Evolutionary conservation across 2,329 filamentous ascomycete genomes (phyloP), one percentile per base, ranked within the genome.

Genomic region (Diplodia mutila): DNA sequence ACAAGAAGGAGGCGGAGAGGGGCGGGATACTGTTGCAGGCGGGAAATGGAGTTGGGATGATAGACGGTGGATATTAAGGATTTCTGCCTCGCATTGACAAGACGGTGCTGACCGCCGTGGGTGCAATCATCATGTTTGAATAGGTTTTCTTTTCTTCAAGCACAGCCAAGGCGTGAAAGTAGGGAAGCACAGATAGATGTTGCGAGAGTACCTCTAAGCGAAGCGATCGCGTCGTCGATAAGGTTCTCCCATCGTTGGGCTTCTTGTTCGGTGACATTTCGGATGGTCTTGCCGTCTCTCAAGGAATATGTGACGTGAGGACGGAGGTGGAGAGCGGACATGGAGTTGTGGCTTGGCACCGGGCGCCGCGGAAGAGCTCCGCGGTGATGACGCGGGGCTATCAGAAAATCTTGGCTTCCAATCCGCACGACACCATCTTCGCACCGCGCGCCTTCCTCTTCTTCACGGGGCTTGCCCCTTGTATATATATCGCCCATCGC

Each of bases 41-140:
- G 34, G 21, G 34, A 9, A 59, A 3, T 18, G 59, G 46, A 51
- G 27, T 63, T 51, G 42, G 39, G 23, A 61, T 32, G 57, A 63
- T 63, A 63, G 59, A 63, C 27, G 59, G 59, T 48, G 59, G 42
- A 23, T 12, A 63, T 51, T 21, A 51, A 29, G 42, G 59, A 63
- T 63, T 61, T 61, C 49, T 46, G 37, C 34, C 49, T 12, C 34
- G n/a, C 29, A 23, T 37, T 39, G 53, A 37, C 34, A 37, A 16
- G 23, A 59, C 34, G n/a, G 25, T 46, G 42, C 46, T 25, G 21
- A 16, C 27, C 7, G 46, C 59, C 21, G 46, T 25, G 59, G 42
- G 42, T 51, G 42, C 42, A 55, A 4, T 37, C 55, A 61, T 32
- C 46, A 29, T 63, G 59, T 51, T 63, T 63, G 59, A 63, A 63